Base-by-base conservation (phyloP, 2,329 filamentous ascomycete genomes). In the Microdochium bolleyi region DNA sequence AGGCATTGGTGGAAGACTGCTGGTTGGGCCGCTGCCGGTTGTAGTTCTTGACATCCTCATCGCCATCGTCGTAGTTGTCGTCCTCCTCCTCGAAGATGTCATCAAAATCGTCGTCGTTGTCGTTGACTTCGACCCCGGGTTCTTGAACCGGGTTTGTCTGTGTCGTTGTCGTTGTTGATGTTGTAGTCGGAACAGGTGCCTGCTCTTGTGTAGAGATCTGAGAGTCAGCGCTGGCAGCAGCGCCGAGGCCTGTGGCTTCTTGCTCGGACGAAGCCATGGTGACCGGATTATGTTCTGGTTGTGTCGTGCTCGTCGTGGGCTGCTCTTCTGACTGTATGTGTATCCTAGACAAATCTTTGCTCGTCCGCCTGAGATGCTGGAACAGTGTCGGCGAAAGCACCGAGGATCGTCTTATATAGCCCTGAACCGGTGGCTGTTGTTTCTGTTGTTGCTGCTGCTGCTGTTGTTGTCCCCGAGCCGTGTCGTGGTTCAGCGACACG, bases 31-130 rank as follows among this genome's bases (percentile, higher is more conserved):
- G 80, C 67, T 95, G 89, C 56, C 91, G 86, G 68, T 96, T 96
- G 75, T 94, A 94, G 8, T 86, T 84, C 71, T 95, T 94, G 37
- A 89, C 91, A 53, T 90, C 80, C 67, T 95, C 88, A 38, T 79
- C 77, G 0, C 81, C 76, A 8, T 74, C 73, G 49, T 83, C 74
- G 19, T 79, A 70, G 62, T 83, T 61, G 48, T 78, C 60, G 38
- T 79, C 74, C 16, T 83, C 77, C 44, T 88, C 80, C 55, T 84
- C 82, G 53, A 84, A 81, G 46, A 84, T 75, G 10, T 85, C 83
- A 32, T 83, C 76, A 32, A 79, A 73, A 41, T 78, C 68, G 55
- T 73, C 68, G 55, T 73, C 69, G 48, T 72, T 65, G 3, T 69
- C 70, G 46, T 74, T 70, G 16, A 74, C 65, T 24, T 61, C 56